A percentile compares a stretch with the other conserved stretches of the same genome.
Conservation (phyloP, 2,329 filamentous ascomycete species). For the Diplodia scrobiculata region DNA sequence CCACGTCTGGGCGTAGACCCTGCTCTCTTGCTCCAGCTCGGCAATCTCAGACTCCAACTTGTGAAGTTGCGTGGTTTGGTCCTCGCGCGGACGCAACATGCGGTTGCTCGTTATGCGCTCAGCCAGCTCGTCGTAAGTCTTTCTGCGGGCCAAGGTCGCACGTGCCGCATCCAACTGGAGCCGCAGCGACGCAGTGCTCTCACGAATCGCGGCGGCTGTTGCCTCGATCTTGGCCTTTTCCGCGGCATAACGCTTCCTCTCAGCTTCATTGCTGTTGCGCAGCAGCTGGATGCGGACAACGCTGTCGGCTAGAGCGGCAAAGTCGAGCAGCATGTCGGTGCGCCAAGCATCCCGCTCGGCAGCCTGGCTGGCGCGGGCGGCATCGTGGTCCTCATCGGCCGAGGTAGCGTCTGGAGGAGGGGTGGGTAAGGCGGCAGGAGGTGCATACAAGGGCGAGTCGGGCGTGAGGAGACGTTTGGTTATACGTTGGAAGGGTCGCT, state of each 20-base stretch:
- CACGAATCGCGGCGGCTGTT: conserved; percentile 75
- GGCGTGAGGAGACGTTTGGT: conserved; percentile 76
- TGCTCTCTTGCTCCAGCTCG: conserved; percentile 81
- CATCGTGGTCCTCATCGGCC: conserved; percentile 49
- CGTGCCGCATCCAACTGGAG: conserved; percentile 76
- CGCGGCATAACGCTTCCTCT: conserved; percentile 78
- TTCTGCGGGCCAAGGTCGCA: conserved; percentile 70
- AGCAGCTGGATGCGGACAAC: conserved; percentile 88
- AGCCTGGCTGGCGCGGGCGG: conserved; percentile 40
- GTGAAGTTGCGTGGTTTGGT: conserved; percentile 73
- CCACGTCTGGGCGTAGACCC: conserved; percentile 81
- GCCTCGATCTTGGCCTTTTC: conserved; percentile 78
- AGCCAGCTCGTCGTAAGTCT: conserved; percentile 83
- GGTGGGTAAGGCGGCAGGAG: conserved; percentile 61
- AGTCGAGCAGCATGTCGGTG: conserved; percentile 84
- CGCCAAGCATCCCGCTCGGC: conserved; percentile 68
- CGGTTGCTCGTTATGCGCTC: conserved; percentile 83
- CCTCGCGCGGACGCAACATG: conserved; percentile 77
- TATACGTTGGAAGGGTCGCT: conserved; percentile 87
- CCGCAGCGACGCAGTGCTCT: conserved; percentile 71
- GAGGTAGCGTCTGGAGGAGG: conserved; percentile 65
- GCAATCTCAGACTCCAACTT: conserved; percentile 87
- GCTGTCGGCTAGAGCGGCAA: conserved; percentile 82
- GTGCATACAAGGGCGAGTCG: conserved; percentile 62
- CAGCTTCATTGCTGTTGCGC: conserved; percentile 75